A percentile compares a stretch with the other conserved stretches of the same genome.
These are phyloP conservation scores for Allantophomopsis lycopodina DNA, from an alignment of 2,329 filamentous ascomycete species.

Conservation along the genomic window DNA sequence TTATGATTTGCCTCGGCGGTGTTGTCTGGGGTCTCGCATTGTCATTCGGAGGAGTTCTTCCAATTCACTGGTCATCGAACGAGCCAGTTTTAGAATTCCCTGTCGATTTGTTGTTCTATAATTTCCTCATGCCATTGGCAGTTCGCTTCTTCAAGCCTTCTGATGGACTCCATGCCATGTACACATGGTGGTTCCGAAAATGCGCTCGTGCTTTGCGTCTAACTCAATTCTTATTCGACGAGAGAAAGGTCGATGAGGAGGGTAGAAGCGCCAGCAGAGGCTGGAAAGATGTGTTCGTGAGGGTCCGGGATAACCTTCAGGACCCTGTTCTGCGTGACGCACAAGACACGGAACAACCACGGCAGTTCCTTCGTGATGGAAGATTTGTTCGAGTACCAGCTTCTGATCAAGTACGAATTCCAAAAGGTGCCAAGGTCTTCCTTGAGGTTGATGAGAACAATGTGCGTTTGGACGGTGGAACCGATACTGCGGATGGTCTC, in stretches of 20 bases:
- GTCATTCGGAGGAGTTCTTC: constrained; percentile 57
- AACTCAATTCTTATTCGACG: constrained; percentile 87
- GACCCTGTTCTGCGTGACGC: constrained; percentile 5
- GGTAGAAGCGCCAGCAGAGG: constrained; percentile 47
- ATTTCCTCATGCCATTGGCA: constrained; percentile 83
- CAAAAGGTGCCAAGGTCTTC: constrained; percentile 73
- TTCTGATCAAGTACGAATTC: constrained; percentile 88
- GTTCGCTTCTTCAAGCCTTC: constrained; percentile 77
- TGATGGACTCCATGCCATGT: constrained; percentile 71
- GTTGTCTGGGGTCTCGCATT: constrained; percentile 85
- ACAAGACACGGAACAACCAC: neutral
- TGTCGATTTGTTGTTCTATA: constrained; percentile 88
- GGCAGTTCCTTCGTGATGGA: constrained; percentile 53
- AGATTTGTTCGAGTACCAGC: constrained; percentile 84
- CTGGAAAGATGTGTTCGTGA: constrained; percentile 42
- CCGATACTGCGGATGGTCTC: constrained; percentile 37
- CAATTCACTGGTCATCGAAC: constrained; percentile 86
- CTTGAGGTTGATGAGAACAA: constrained; percentile 59
- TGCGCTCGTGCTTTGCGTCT: constrained; percentile 71
- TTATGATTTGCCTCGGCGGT: constrained; percentile 85
- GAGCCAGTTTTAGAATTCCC: constrained; percentile 91
- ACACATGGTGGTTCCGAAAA: constrained; percentile 89
- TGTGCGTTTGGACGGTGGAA: constrained; percentile 43
- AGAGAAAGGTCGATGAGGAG: constrained; percentile 71
- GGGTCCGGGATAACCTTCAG: constrained; percentile 16